phyloP scores from a whole-genome alignment of 2,329 filamentous ascomycete species.

The Penicillium sp. region DNA sequence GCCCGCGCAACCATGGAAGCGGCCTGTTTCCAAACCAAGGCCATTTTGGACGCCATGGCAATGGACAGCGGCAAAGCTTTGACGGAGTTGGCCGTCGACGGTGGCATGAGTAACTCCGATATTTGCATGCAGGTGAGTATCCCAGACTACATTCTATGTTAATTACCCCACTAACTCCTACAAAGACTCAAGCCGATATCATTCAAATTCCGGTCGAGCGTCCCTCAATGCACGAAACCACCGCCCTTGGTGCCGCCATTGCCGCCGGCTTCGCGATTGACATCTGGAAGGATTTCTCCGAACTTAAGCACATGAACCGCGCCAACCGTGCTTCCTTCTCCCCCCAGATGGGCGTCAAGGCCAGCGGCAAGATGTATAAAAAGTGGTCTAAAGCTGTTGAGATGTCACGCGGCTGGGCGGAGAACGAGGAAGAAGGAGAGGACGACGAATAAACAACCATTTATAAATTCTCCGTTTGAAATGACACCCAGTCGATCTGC shows the following conservation, averaged over 20 bases:
- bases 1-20: conserved; percentile 87
- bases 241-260: conserved; percentile 83
- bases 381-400: conserved; percentile 76
- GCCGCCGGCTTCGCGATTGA: conserved; percentile 80
- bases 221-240: conserved; percentile 87
- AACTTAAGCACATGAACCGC: conserved; percentile 72
- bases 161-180: neutral
- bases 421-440: conserved; percentile 29
- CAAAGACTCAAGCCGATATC: conserved; percentile 75
- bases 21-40: conserved; percentile 89
- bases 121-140: conserved; percentile 74
- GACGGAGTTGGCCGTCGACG: conserved; percentile 77
- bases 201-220: conserved; percentile 81
- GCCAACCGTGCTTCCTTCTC: conserved; percentile 70
- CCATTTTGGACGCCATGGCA: conserved; percentile 89
- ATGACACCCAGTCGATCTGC: neutral
- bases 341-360: conserved; percentile 62
- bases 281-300: conserved; percentile 74
- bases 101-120: conserved; percentile 85
- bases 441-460: conserved; percentile 22
- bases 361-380: conserved; percentile 65
- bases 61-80: conserved; percentile 78
- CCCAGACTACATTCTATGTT: too few species aligned
- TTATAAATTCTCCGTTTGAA: conserved; percentile 12
- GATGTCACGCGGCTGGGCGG: conserved; percentile 73